Conservation (phyloP, 1,139 yeast genomes). For the Taphrina wiesneri region DNA sequence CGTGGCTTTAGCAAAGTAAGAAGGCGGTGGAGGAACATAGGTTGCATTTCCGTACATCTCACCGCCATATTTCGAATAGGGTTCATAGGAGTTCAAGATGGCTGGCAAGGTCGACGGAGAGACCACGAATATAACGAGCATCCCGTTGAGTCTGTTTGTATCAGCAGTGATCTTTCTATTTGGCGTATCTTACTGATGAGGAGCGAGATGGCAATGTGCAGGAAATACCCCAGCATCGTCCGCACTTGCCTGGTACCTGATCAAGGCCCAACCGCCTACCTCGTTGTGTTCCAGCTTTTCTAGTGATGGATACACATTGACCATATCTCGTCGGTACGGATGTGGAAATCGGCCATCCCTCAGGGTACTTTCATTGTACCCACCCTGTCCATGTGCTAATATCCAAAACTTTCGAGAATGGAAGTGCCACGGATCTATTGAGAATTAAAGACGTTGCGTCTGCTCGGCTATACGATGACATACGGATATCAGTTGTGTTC, state of each 20-base stretch:
- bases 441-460: not conserved
- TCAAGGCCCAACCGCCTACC: constrained; percentile 14
- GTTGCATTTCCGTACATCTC: constrained; percentile 1
- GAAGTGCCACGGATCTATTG: constrained; percentile 25
- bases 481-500: constrained; percentile 3
- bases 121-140: constrained; percentile 20
- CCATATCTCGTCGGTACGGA: constrained; percentile 28
- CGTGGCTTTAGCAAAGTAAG: not conserved
- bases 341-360: not conserved
- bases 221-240: constrained; percentile 28
- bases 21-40: constrained; percentile 7
- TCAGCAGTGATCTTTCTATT: not conserved
- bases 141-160: constrained; percentile 19
- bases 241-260: constrained; percentile 20
- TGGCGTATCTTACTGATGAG: constrained; percentile 8
- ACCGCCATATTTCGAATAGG: constrained; percentile 1
- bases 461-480: not conserved
- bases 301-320: constrained; percentile 14
- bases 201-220: constrained; percentile 31
- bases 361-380: not conserved
- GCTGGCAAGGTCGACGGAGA: constrained; percentile 14
- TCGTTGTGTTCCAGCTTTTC: not conserved
- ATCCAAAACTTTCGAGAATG: constrained; percentile 12
- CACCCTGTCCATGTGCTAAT: constrained; percentile 24
- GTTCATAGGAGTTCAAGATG: not conserved